Evolutionary conservation across 805 yeast genomes (phyloP), one percentile per base, ranked within the genome.

Genomic region (Metschnikowia kofuensis): DNA sequence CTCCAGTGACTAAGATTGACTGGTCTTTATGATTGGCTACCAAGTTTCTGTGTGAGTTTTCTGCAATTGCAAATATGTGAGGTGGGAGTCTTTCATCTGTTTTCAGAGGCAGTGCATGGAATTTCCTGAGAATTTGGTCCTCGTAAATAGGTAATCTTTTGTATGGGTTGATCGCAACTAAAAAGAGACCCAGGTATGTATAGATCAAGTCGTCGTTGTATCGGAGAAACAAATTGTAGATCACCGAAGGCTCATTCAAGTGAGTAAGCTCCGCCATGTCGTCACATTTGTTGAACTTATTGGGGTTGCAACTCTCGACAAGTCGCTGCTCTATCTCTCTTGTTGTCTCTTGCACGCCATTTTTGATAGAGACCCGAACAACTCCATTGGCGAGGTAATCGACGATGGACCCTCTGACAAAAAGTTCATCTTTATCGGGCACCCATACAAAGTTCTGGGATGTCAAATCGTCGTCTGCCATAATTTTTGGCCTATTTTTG

Each of bases 251-350:
- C 64, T 94, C 99, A 65, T 92, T 94, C 52, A 94, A 74, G 66
- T 85, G 89, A 0, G 99, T 94, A 54, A 94, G 75, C 57, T 91
- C 96, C 0, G 98, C 98, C 91, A 94, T 89, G 61, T 94, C 97
- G 57, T 87, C 83, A 51, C 95, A 92, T 59, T 83, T 85, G 66
- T 94, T 95, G 66, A 94, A 94, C 57, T 87, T 87, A 8, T 84
- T 75, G 1, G 99, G 99, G 62, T 94, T 94, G 44, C 91, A 89
- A 59, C 80, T 82, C 55, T 84, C 84, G 34, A 73, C 54, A 26
- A 49, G 21, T 74, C 76, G 45, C 10, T 76, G 70, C 27, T 74
- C 72, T 6, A 82, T 72, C n/a, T 67, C 63, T 43, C 70, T 63
- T 37, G 68, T 68, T 50, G 47, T 74, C 70, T 61, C 74, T 63